These are phyloP conservation scores for Ceratocystiopsis minuta DNA, from an alignment of 2,329 filamentous ascomycete genomes.

Conservation along the genomic window DNA sequence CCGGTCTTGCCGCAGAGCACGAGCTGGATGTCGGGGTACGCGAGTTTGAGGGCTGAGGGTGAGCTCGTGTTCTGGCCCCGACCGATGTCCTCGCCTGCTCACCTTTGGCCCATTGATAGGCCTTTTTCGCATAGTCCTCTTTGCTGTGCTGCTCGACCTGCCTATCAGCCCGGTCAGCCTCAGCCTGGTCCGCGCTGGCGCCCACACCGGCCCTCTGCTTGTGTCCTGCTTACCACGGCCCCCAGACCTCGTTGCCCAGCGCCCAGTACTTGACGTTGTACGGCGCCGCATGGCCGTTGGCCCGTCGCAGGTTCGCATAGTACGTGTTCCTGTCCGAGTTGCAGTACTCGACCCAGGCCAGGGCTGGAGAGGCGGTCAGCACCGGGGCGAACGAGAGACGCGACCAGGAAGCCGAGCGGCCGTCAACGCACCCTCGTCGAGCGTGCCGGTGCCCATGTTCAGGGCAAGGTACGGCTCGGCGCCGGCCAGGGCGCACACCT, in stretches of 20 bases:
- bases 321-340: conserved; percentile 61
- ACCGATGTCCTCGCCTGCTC: neutral
- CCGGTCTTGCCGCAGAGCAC: conserved; percentile 60
- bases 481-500: conserved; percentile 55
- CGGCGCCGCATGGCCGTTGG: conserved; percentile 58
- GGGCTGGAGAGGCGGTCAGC: conserved; percentile 14
- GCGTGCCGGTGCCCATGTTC: conserved; percentile 62
- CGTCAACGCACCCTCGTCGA: conserved; percentile 16
- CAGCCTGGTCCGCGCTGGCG: too few relatives aligned
- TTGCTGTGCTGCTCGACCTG: conserved; percentile 52
- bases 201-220: too few relatives aligned
- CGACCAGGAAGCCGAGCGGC: too few relatives aligned
- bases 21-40: conserved; percentile 50
- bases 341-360: conserved; percentile 76
- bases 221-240: conserved; percentile 19
- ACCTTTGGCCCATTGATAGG: conserved; percentile 50
- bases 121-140: conserved; percentile 50
- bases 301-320: conserved; percentile 62
- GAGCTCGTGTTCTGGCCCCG: neutral
- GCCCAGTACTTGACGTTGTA: conserved; percentile 79
- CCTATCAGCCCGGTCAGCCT: conserved; percentile 16
- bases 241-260: conserved; percentile 58
- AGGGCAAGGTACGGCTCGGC: conserved; percentile 65
- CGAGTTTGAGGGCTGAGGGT: conserved; percentile 38
- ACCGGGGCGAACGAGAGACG: too few relatives aligned